A percentile compares a stretch with the other conserved stretches of the same genome.
Evolutionary conservation across 257 asterid genomes (phyloP).

Genomic region (Euphrasia confusa): DNA sequence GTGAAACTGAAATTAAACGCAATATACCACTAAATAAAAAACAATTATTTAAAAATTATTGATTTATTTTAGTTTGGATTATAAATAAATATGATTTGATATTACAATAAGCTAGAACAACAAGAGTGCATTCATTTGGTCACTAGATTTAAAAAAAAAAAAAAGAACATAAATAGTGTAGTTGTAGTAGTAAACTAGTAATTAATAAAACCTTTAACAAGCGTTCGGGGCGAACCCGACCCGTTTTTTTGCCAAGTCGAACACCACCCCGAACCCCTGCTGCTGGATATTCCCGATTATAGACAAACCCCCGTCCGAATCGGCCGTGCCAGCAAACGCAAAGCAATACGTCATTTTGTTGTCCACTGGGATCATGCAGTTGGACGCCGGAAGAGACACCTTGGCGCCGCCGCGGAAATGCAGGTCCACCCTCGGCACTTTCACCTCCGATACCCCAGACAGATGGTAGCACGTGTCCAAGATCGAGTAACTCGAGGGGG

Average conservation of each 20-base stretch:
- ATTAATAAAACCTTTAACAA: too few species aligned
- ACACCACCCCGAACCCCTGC: constrained; percentile 40
- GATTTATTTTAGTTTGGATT: too few species aligned
- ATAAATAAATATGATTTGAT: too few species aligned
- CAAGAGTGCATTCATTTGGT: too few species aligned
- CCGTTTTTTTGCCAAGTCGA: constrained; percentile 69
- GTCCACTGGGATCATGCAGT: constrained; percentile 83
- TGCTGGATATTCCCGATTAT: neutral
- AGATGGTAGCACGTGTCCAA: constrained; percentile 69
- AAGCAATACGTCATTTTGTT: constrained; percentile 41
- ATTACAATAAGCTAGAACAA: too few species aligned
- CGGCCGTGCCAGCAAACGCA: neutral
- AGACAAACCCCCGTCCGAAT: neutral
- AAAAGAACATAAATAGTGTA: too few species aligned
- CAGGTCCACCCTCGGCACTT: constrained; percentile 84
- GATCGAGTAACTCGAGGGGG: constrained; percentile 49
- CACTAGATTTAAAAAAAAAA: too few species aligned
- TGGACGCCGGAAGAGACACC: constrained; percentile 82
- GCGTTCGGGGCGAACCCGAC: constrained; percentile 11
- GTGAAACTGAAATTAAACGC: too few species aligned
- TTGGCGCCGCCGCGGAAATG: constrained; percentile 77
- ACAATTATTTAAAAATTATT: too few species aligned
- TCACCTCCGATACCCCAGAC: constrained; percentile 47
- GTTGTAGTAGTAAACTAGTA: too few species aligned
- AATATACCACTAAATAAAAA: too few species aligned